A percentile compares a stretch with the other conserved stretches of the same genome.
phyloP scores from a whole-genome alignment of 441 rosid species.

The Adansonia rubrostipa region DNA sequence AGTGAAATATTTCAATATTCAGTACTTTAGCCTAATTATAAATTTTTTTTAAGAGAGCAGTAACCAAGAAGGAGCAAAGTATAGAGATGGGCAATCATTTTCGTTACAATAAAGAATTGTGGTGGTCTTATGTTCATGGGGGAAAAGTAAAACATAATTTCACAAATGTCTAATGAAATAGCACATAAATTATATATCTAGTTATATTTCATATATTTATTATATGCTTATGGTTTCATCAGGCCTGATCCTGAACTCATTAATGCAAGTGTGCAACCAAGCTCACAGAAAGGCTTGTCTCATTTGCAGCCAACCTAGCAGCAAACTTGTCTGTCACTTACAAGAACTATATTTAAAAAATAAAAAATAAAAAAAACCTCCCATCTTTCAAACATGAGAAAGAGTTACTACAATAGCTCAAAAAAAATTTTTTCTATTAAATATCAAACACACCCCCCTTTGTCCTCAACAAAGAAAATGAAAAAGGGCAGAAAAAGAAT shows the following conservation, averaged over 20 bases:
- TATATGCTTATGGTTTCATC: not conserved
- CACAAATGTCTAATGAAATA: not conserved
- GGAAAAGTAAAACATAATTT: not conserved
- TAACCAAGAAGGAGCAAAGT: not conserved
- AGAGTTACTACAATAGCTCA: not conserved
- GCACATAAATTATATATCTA: not conserved
- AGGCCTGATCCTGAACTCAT: slow-evolving; percentile 17
- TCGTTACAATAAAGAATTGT: not conserved
- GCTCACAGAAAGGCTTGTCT: not conserved
- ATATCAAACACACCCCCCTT: not conserved
- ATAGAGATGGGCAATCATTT: not conserved
- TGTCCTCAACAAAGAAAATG: not conserved
- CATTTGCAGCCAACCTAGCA: not conserved
- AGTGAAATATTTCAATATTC: not conserved
- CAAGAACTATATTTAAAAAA: not conserved
- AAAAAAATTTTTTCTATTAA: not conserved
- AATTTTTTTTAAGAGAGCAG: not conserved
- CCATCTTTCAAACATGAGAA: not conserved
- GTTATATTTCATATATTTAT: not conserved
- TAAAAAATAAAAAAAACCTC: not conserved
- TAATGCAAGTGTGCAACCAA: slow-evolving; percentile 17
- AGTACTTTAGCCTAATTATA: not conserved
- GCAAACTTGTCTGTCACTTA: not conserved
- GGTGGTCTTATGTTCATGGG: not conserved
- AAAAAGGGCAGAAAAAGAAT: not conserved